Evolutionary conservation across 1,284 basidiomycete genomes (phyloP), one percentile per base, ranked within the genome.

Genomic region (Sporisorium iseilematis-ciliati): DNA sequence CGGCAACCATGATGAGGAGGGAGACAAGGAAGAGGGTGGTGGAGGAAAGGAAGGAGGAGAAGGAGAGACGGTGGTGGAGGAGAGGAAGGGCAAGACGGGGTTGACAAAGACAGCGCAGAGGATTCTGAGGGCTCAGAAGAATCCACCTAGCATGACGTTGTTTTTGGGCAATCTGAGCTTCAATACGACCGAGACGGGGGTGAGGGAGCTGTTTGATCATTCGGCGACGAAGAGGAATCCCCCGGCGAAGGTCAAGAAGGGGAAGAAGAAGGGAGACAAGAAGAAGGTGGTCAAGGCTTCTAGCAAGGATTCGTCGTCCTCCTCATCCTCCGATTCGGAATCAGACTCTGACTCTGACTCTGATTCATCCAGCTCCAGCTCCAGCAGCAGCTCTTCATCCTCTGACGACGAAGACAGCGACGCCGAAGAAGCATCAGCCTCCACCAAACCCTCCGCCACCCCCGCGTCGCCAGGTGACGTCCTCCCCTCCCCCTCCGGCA

Each of bases 111-210:
- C 90, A 3, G 92, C 92, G 1, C 91, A 92, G 82, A 93, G 92
- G 84, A 92, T 95, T 57, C 88, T 96, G 11, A 87, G 88, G n/a
- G 83, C 86, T 18, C 94, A 96, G 82, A 94, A 92, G 84, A 92
- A 95, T 82, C 90, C 92, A 1, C 89, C 94, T 10, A 92, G 89
- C 0, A 91, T 91, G 8, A 94, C 93, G 11, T 88, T 97, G 14
- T 96, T 96, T 87, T 84, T 96, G 23, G 94, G 94, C 21, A 97
- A 97, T 82, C 88, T 97, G 29, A 91, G 91, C 20, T 99, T 93
- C 89, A 92, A 92, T 86, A 97, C 95, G 20, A 85, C 78, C 10
- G 81, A 93, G 52, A 89, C 90, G 21, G 89, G 90, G 12, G 91
- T 99, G 50, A 88, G 89, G 29, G 89, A 90, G 66, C 84, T 95